A percentile compares a stretch with the other conserved stretches of the same genome.
Evolutionary conservation across 2,329 filamentous ascomycete genomes (phyloP).

Genomic region (Berkeleyomyces basicola): DNA sequence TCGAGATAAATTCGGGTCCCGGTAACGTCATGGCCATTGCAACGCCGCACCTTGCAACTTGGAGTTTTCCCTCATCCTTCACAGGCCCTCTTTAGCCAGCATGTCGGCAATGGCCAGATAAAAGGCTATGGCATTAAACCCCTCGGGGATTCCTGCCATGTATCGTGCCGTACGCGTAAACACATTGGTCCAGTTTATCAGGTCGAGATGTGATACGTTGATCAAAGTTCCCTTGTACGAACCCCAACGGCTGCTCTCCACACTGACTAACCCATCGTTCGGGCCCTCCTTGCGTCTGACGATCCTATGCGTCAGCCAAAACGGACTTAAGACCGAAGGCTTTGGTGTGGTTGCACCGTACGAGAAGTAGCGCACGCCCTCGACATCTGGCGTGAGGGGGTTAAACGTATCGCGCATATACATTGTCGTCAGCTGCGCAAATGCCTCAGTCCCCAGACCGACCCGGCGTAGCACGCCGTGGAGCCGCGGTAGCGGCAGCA

Average conservation of each 20-base stretch:
- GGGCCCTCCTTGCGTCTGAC: constrained; percentile 36
- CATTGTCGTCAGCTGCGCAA: constrained; percentile 39
- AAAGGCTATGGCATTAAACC: constrained; percentile 51
- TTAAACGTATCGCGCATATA: constrained; percentile 47
- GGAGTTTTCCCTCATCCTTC: background rate
- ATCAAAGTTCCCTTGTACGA: constrained; percentile 46
- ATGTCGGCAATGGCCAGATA: constrained; percentile 52
- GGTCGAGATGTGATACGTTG: constrained; percentile 44
- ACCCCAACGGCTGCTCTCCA: constrained; percentile 44
- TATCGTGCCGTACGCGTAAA: constrained; percentile 37
- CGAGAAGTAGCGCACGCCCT: constrained; percentile 41
- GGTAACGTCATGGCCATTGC: too few species aligned
- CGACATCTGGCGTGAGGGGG: constrained; percentile 35
- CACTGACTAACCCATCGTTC: constrained; percentile 53
- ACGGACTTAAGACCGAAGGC: constrained; percentile 48
- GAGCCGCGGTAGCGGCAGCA: constrained; percentile 33
- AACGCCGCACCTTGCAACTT: background rate
- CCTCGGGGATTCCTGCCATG: constrained; percentile 35
- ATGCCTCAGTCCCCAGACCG: constrained; percentile 42
- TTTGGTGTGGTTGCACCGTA: constrained; percentile 36
- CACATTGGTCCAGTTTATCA: constrained; percentile 53
- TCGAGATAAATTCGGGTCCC: too few species aligned
- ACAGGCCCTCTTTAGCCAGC: constrained; percentile 49
- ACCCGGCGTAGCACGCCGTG: constrained; percentile 34
- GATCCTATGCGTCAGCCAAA: constrained; percentile 35